These are phyloP conservation scores for Pisolithus thermaeus DNA, from an alignment of 1,284 basidiomycete species.

Conservation along the genomic window DNA sequence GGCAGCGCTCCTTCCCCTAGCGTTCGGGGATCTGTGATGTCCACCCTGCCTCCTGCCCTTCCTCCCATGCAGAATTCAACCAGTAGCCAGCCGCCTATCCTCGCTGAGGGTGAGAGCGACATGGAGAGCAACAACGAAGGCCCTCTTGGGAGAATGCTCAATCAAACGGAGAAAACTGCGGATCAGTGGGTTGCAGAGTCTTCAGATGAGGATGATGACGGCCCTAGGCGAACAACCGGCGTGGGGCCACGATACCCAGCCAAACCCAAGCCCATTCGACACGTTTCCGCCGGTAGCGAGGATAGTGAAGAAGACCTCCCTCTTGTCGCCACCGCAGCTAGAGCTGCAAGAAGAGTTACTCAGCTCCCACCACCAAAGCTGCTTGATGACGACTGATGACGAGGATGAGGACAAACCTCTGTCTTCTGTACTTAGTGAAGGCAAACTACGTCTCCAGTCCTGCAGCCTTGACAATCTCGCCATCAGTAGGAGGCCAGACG, in stretches of 20 bases:
- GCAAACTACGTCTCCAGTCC: constrained; percentile 41
- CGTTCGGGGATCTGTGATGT: constrained; percentile 25
- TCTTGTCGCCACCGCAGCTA: constrained; percentile 50
- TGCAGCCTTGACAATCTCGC: constrained; percentile 38
- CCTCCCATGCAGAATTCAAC: constrained; percentile 48
- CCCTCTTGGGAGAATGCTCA: constrained; percentile 20
- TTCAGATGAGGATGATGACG: constrained; percentile 53
- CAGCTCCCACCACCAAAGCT: constrained; percentile 14
- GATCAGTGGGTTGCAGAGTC: constrained; percentile 54
- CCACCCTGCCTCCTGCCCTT: constrained; percentile 48
- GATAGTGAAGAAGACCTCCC: constrained; percentile 75
- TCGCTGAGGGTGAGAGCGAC: constrained; percentile 42
- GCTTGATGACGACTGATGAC: constrained; percentile 16
- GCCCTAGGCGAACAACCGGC: constrained; percentile 48
- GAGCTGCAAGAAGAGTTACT: constrained; percentile 22
- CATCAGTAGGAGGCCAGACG: constrained; percentile 31
- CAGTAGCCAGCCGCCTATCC: constrained; percentile 39
- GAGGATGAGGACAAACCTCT: constrained; percentile 69
- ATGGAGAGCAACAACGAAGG: constrained; percentile 46
- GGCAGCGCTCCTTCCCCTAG: constrained; percentile 8
- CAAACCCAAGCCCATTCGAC: constrained; percentile 18
- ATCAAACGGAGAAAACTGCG: constrained; percentile 26
- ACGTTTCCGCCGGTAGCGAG: constrained; percentile 8
- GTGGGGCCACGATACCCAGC: constrained; percentile 46
- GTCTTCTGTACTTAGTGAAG: constrained; percentile 51